phyloP scores from a whole-genome alignment of 805 yeast genomes.

The Nakazawaea populi region DNA sequence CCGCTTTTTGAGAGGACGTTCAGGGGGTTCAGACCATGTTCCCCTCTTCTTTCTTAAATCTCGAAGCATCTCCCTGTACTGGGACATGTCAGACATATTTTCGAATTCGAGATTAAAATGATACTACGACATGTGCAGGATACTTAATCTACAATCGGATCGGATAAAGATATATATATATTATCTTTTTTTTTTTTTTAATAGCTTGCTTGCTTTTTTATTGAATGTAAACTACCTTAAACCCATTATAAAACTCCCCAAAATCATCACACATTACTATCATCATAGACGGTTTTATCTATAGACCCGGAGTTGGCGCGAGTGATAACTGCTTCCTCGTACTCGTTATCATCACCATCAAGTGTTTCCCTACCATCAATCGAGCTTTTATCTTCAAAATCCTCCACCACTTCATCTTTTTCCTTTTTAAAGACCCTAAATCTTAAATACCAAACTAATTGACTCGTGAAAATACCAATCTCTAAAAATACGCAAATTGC shows the following conservation, averaged over 20 bases:
- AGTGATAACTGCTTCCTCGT: not conserved
- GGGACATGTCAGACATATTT: conserved; percentile 13
- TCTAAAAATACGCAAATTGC: conserved; percentile 70
- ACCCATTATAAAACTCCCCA: no score
- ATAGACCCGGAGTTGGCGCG: not conserved
- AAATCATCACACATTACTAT: not conserved
- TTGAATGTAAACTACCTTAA: no score
- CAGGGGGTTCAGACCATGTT: not conserved
- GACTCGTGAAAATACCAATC: conserved; percentile 69
- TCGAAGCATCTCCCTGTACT: conserved; percentile 17
- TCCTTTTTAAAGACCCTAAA: conserved; percentile 21
- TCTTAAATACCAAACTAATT: conserved; percentile 60
- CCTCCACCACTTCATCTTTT: conserved; percentile 4
- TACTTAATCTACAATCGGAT: not conserved
- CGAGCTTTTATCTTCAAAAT: not conserved
- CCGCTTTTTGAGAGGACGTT: conserved; percentile 19
- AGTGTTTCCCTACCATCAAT: not conserved
- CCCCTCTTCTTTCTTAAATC: conserved; percentile 12
- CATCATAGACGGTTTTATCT: not conserved
- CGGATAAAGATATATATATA: not conserved
- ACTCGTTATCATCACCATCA: not conserved
- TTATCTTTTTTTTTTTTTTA: not conserved
- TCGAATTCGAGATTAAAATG: not conserved
- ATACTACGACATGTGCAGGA: not conserved
- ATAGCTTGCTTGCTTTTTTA: not conserved